Conservation (phyloP, 2,329 filamentous ascomycete species). For the Myriangium duriaei region DNA sequence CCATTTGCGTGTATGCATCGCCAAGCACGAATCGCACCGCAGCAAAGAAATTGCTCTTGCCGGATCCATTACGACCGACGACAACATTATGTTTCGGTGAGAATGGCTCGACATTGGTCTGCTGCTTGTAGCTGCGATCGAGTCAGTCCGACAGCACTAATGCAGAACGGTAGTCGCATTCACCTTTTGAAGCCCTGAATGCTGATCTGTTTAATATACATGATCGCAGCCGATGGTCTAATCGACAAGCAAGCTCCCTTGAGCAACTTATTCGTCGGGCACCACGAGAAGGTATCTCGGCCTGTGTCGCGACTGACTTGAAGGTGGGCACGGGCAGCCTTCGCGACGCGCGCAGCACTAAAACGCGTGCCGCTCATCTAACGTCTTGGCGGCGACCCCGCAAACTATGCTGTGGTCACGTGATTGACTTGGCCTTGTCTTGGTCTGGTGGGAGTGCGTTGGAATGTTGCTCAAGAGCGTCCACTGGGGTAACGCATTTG, state of each 20-base stretch:
- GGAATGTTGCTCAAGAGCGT: too few species aligned
- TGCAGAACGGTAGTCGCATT: constrained; percentile 18
- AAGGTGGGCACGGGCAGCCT: too few species aligned
- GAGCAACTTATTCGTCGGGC: too few species aligned
- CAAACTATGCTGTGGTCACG: too few species aligned
- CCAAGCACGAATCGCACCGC: constrained; percentile 96
- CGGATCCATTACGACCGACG: constrained; percentile 96
- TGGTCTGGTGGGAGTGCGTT: neutral
- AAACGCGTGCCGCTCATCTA: neutral
- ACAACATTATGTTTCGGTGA: constrained; percentile 97
- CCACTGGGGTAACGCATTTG: too few species aligned
- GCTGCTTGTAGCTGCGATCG: constrained; percentile 81
- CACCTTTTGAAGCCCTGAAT: constrained; percentile 99
- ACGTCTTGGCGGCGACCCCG: neutral
- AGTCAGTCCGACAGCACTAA: constrained; percentile 10
- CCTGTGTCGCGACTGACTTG: too few species aligned
- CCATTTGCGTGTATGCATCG: constrained; percentile 94
- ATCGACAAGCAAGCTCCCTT: too few species aligned
- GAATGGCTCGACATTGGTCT: constrained; percentile 96
- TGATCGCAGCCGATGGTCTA: constrained; percentile 27
- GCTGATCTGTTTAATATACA: constrained; percentile 99
- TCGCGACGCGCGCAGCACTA: neutral
- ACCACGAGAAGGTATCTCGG: too few species aligned
- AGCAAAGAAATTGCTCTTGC: constrained; percentile 99
- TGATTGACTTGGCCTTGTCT: too few species aligned